phyloP scores from a whole-genome alignment of 2,329 filamentous ascomycete species.

The Venturia nashicola region DNA sequence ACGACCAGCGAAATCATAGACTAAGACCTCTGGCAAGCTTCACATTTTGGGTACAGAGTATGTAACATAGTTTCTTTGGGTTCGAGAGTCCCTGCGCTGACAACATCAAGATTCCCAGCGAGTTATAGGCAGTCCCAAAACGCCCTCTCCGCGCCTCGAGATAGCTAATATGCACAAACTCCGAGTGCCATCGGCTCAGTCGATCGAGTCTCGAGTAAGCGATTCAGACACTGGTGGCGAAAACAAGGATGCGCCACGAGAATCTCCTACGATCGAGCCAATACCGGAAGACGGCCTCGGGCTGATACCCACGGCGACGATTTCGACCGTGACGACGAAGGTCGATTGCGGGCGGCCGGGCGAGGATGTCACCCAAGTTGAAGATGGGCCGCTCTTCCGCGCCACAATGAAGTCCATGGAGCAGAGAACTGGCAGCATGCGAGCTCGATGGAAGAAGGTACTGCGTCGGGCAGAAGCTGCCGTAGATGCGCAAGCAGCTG shows the following conservation, averaged over 20 bases:
- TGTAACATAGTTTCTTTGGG: conserved; percentile 31
- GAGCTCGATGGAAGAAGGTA: conserved; percentile 88
- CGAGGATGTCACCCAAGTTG: conserved; percentile 72
- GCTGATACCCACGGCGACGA: conserved; percentile 27
- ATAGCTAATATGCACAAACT: conserved; percentile 62
- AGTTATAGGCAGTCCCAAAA: conserved; percentile 26
- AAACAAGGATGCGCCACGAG: conserved; percentile 29
- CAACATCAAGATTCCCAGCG: conserved; percentile 22
- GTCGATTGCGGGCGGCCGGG: conserved; percentile 79
- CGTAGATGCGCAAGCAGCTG: conserved; percentile 63
- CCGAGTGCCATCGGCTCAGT: conserved; percentile 76
- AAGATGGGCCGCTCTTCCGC: conserved; percentile 90
- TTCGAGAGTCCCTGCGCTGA: background rate
- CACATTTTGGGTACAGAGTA: conserved; percentile 79
- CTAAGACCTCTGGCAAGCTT: conserved; percentile 83
- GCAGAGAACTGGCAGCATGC: conserved; percentile 92
- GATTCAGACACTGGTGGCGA: conserved; percentile 46
- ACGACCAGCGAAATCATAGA: conserved; percentile 83
- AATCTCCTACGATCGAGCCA: conserved; percentile 33
- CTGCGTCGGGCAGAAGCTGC: conserved; percentile 88
- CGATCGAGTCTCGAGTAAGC: conserved; percentile 71
- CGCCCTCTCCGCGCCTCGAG: conserved; percentile 58
- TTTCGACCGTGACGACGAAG: conserved; percentile 21
- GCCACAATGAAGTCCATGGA: conserved; percentile 94
- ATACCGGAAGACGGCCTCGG: conserved; percentile 36